Conservation (phyloP, 352 stramenopile genomes). For the Phytophthora capsici region DNA sequence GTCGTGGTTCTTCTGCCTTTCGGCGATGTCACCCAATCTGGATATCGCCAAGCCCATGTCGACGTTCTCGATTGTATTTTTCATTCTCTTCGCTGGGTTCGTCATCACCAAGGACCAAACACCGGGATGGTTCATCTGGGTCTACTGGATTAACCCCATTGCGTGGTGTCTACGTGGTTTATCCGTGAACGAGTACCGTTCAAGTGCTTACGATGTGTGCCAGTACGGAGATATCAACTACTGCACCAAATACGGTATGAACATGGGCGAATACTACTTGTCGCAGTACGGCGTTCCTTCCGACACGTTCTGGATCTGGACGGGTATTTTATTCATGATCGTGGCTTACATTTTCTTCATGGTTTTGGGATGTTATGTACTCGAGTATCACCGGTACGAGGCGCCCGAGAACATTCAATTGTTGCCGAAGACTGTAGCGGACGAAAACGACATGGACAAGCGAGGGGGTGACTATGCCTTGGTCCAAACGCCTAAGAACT, state of each 20-base stretch:
- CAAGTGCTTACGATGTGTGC: slow-evolving; percentile 1
- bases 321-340: slow-evolving; percentile 11
- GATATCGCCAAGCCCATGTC: background rate
- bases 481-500: background rate
- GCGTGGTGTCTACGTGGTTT: background rate
- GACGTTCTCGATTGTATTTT: background rate
- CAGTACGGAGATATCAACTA: slow-evolving; percentile 4
- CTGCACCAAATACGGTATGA: background rate
- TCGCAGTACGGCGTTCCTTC: slow-evolving; percentile 1
- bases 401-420: background rate
- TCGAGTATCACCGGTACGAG: slow-evolving; percentile 7
- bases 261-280: slow-evolving; percentile 6
- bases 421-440: background rate
- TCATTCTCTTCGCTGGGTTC: background rate
- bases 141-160: background rate
- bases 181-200: slow-evolving; percentile 7
- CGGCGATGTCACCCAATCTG: background rate
- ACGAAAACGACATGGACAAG: slow-evolving; percentile 2
- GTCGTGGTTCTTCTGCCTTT: background rate
- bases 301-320: background rate
- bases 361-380: background rate
- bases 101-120: background rate
- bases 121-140: slow-evolving; percentile 1
- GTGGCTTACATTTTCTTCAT: slow-evolving; percentile 13
- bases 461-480: slow-evolving; percentile 5